These are phyloP conservation scores for Verticillium dahliae DNA, from an alignment of 2,329 filamentous ascomycete species.

Conservation along the genomic window DNA sequence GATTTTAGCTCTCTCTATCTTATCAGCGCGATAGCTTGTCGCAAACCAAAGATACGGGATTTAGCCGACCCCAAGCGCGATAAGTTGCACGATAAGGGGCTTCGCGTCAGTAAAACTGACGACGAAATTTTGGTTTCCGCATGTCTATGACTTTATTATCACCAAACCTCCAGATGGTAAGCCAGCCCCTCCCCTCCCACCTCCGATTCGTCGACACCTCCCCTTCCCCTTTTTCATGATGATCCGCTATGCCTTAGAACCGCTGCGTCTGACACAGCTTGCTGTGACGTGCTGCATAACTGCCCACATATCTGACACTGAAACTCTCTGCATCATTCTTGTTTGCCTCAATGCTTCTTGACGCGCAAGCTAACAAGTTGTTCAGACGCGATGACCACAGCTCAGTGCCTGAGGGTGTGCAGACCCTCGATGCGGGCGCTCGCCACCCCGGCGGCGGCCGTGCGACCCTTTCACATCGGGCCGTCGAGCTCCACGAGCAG, in stretches of 20 bases:
- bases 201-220: neutral
- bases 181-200: neutral
- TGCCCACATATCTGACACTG: conserved; percentile 29
- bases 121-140: neutral
- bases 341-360: conserved; percentile 5
- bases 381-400: conserved; percentile 25
- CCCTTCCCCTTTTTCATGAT: conserved; percentile 24
- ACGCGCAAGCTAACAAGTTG: conserved; percentile 15
- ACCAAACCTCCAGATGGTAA: conserved; percentile 1
- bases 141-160: neutral
- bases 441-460: neutral
- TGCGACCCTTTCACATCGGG: conserved; percentile 7
- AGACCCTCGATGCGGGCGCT: conserved; percentile 12
- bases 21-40: neutral
- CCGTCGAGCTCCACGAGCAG: conserved; percentile 6
- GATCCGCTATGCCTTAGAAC: conserved; percentile 34
- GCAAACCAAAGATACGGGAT: neutral
- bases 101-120: neutral
- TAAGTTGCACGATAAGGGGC: neutral
- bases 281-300: conserved; percentile 34
- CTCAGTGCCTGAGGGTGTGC: conserved; percentile 25
- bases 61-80: neutral
- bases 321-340: conserved; percentile 6
- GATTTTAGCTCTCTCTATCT: conserved; percentile 9
- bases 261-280: conserved; percentile 43